These are phyloP conservation scores for Phialophora tarda DNA, from an alignment of 2,329 filamentous ascomycete genomes.

Conservation along the genomic window DNA sequence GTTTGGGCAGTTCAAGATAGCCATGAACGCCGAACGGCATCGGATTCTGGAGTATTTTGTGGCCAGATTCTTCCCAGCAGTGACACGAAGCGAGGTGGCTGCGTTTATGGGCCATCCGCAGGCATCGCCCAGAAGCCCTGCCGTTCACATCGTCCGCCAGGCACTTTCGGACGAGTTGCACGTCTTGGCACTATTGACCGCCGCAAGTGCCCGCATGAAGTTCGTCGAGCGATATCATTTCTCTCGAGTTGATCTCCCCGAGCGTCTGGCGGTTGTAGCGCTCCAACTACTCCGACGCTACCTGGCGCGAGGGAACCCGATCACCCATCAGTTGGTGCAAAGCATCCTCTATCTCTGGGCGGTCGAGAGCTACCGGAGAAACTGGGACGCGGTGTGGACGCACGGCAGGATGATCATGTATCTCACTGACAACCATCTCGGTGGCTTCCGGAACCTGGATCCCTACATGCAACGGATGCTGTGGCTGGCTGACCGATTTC, in stretches of 20 bases:
- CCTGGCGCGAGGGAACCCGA: constrained; percentile 19
- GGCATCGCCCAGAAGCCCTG: constrained; percentile 12
- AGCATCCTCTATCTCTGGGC: constrained; percentile 31
- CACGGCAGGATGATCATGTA: constrained; percentile 29
- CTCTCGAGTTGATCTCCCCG: constrained; percentile 24
- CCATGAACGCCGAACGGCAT: constrained; percentile 29
- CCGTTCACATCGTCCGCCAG: constrained; percentile 23
- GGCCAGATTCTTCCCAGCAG: constrained; percentile 29
- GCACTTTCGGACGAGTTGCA: constrained; percentile 25
- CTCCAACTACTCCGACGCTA: constrained; percentile 24
- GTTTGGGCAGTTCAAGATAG: constrained; percentile 28
- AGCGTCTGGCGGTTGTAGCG: constrained; percentile 22
- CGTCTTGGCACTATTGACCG: constrained; percentile 23
- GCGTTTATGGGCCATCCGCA: constrained; percentile 21
- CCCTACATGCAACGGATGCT: constrained; percentile 31
- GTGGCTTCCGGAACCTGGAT: constrained; percentile 26
- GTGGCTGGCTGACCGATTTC: constrained; percentile 30
- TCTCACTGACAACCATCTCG: constrained; percentile 23
- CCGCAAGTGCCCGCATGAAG: constrained; percentile 29
- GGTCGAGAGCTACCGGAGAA: constrained; percentile 30
- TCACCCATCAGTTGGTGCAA: constrained; percentile 28
- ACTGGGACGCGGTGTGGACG: constrained; percentile 26
- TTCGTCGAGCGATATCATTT: constrained; percentile 27
- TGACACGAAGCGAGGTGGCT: constrained; percentile 26
- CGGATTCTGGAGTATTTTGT: constrained; percentile 31